Percentiles rank a stretch among this genome's conserved stretches.
Conservation (phyloP, 169 alveolate species). For the Plasmodium ovale region DNA sequence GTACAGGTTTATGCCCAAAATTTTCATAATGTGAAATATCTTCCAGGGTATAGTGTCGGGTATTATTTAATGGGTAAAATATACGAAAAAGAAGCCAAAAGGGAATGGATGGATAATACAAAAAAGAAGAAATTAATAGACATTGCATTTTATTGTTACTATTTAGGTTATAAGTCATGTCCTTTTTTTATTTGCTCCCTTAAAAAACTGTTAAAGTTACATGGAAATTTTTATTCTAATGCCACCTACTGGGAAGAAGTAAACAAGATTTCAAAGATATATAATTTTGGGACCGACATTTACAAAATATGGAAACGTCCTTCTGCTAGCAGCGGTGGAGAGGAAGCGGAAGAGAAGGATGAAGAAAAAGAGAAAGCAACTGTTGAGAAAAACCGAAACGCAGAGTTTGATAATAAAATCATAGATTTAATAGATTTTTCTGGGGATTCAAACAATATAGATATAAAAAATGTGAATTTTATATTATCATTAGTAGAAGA, state of each 20-base stretch:
- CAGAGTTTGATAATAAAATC: constrained; percentile 9
- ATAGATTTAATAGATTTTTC: constrained; percentile 47
- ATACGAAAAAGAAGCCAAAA: constrained; percentile 57
- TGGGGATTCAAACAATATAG: constrained; percentile 15
- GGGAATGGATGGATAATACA: constrained; percentile 38
- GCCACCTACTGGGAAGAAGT: constrained; percentile 32
- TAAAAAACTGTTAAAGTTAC: constrained; percentile 29
- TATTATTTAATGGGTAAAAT: constrained; percentile 65
- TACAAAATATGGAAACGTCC: constrained; percentile 11
- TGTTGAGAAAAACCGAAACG: neutral
- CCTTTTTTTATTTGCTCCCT: constrained; percentile 44
- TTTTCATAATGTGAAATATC: constrained; percentile 30
- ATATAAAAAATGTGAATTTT: constrained; percentile 30
- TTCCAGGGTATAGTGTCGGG: constrained; percentile 67
- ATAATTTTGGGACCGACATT: constrained; percentile 21
- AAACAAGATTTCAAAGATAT: constrained; percentile 46
- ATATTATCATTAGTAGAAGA: constrained; percentile 48
- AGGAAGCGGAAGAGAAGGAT: neutral
- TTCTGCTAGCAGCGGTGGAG: neutral
- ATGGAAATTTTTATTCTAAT: constrained; percentile 52
- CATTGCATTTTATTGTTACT: constrained; percentile 55
- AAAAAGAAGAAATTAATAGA: constrained; percentile 64
- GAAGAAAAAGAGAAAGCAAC: constrained; percentile 11
- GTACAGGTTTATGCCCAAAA: constrained; percentile 30
- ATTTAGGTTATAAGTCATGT: constrained; percentile 61